Evolutionary conservation across 1,284 basidiomycete genomes (phyloP).

Genomic region (Trichosporon sp.): DNA sequence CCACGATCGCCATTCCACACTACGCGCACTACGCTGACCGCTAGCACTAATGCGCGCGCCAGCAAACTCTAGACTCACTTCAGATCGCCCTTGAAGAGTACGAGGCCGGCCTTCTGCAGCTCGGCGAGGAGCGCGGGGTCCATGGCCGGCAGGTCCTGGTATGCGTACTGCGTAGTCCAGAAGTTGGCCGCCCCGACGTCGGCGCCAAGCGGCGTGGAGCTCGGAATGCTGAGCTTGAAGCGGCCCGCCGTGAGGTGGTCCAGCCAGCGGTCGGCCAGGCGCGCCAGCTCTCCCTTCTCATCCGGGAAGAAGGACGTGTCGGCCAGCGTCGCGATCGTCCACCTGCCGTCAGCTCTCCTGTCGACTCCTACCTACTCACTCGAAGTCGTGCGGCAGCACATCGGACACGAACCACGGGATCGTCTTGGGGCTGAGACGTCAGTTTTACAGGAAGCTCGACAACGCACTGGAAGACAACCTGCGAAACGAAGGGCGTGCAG

Average conservation of each 20-base stretch:
- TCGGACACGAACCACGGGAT: slow-evolving; percentile 88
- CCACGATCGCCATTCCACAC: background rate
- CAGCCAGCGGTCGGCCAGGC: slow-evolving; percentile 70
- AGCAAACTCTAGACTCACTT: slow-evolving; percentile 57
- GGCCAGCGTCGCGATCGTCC: slow-evolving; percentile 52
- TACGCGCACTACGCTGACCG: background rate
- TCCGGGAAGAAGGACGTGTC: slow-evolving; percentile 58
- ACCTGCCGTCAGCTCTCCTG: slow-evolving; percentile 23
- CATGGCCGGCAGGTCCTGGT: slow-evolving; percentile 67
- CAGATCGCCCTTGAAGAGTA: slow-evolving; percentile 94
- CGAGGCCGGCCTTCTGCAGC: slow-evolving; percentile 66
- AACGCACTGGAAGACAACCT: slow-evolving; percentile 82
- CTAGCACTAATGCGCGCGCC: background rate
- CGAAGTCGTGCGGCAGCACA: slow-evolving; percentile 75
- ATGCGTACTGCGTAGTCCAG: slow-evolving; percentile 80
- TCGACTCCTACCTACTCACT: slow-evolving; percentile 30
- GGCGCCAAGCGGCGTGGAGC: slow-evolving; percentile 62
- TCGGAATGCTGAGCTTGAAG: slow-evolving; percentile 70
- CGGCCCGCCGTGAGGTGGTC: slow-evolving; percentile 63
- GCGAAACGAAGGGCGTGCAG: slow-evolving; percentile 71
- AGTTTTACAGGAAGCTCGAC: background rate
- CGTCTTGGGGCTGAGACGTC: slow-evolving; percentile 63
- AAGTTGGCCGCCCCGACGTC: slow-evolving; percentile 56
- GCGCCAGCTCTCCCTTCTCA: slow-evolving; percentile 55
- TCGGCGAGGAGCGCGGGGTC: slow-evolving; percentile 60